Evolutionary conservation across 176 grass and related monocot genomes (phyloP).

Genomic region (Aegilops longissima): DNA sequence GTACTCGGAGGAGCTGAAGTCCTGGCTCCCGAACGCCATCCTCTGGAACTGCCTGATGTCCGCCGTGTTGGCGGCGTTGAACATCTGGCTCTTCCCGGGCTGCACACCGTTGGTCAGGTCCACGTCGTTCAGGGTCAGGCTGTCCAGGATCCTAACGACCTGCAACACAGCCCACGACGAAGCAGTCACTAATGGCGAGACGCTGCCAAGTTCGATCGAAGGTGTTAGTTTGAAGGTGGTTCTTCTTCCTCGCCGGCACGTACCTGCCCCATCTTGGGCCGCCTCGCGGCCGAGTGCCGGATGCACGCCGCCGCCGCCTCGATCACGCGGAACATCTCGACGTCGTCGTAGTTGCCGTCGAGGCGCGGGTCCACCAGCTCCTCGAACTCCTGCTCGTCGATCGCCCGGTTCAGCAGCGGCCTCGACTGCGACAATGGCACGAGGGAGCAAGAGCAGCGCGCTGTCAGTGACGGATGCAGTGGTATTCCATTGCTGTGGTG

Average conservation of each 20-base stretch:
- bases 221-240: background rate
- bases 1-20: constrained; percentile 72
- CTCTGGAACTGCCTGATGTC: constrained; percentile 80
- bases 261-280: constrained; percentile 92
- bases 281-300: constrained; percentile 71
- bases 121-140: constrained; percentile 59
- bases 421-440: constrained; percentile 49
- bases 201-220: background rate
- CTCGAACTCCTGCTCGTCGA: constrained; percentile 71
- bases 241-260: background rate
- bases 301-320: constrained; percentile 85
- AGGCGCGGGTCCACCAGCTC: constrained; percentile 68
- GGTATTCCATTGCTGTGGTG: background rate
- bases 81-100: constrained; percentile 82
- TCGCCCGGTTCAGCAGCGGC: constrained; percentile 49
- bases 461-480: background rate
- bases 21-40: constrained; percentile 92
- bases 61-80: constrained; percentile 64
- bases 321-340: constrained; percentile 78
- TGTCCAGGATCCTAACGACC: constrained; percentile 83
- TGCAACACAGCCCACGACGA: constrained; percentile 1
- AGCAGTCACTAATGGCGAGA: background rate
- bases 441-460: background rate
- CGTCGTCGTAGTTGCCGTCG: constrained; percentile 49
- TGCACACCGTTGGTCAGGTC: constrained; percentile 85